phyloP scores from a whole-genome alignment of 1,284 basidiomycete genomes.

The Papiliotrema nemorosa region DNA sequence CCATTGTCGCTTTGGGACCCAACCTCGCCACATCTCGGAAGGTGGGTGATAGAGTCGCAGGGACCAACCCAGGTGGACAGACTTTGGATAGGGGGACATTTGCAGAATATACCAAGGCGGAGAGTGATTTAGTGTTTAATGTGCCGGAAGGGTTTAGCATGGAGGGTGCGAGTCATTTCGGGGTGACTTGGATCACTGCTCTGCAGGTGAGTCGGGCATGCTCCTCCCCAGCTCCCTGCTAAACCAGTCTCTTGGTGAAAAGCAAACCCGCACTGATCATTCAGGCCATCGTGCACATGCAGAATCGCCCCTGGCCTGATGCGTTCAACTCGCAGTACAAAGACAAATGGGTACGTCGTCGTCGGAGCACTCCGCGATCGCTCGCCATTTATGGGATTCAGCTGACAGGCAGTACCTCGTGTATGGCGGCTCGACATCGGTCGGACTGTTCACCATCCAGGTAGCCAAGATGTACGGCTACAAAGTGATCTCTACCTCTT shows the following conservation, averaged over 20 bases:
- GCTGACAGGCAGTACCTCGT: constrained; percentile 37
- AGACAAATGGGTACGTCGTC: constrained; percentile 1
- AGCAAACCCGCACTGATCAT: too few species aligned
- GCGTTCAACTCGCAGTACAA: constrained; percentile 1
- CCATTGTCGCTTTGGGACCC: constrained; percentile 44
- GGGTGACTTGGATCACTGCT: constrained; percentile 50
- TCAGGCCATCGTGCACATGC: constrained; percentile 37
- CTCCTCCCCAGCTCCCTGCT: too few species aligned
- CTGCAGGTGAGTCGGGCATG: constrained; percentile 13
- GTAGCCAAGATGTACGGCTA: constrained; percentile 51
- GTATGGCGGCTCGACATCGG: constrained; percentile 51
- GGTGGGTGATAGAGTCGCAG: constrained; percentile 52
- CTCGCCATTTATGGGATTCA: too few species aligned
- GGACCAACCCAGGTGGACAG: constrained; percentile 52
- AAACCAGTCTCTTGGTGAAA: neutral
- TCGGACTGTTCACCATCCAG: constrained; percentile 53
- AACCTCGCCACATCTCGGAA: constrained; percentile 13
- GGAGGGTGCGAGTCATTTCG: constrained; percentile 47
- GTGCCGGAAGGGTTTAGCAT: constrained; percentile 15
- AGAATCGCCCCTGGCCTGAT: constrained; percentile 29
- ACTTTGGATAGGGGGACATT: constrained; percentile 44
- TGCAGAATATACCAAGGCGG: constrained; percentile 50
- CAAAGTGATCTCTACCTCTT: constrained; percentile 50
- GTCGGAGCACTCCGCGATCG: neutral
- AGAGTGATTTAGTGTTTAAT: constrained; percentile 22